phyloP scores from a whole-genome alignment of 1,284 basidiomycete genomes.

The Leccinum subfulvum region DNA sequence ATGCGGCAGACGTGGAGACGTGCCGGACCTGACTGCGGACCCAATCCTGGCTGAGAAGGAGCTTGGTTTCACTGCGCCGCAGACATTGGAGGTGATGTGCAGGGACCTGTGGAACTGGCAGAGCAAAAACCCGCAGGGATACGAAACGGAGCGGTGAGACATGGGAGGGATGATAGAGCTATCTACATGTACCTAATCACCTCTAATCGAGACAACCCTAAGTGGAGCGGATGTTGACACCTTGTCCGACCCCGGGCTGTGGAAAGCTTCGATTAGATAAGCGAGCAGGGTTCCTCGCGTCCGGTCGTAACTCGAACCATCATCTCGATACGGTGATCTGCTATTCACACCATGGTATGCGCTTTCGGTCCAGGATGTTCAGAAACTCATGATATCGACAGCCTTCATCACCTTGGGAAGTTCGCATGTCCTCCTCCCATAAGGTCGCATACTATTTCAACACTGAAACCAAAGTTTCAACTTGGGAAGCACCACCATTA shows the following conservation, averaged over 20 bases:
- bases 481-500: constrained; percentile 70
- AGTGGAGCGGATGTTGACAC: neutral
- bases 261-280: constrained; percentile 21
- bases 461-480: constrained; percentile 64
- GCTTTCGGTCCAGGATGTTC: neutral
- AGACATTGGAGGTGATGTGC: constrained; percentile 87
- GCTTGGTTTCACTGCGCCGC: constrained; percentile 87
- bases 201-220: constrained; percentile 7
- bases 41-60: constrained; percentile 90
- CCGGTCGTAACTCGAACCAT: neutral
- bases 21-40: constrained; percentile 95
- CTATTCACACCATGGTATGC: constrained; percentile 23
- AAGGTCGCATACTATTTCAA: constrained; percentile 91
- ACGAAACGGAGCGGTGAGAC: constrained; percentile 33
- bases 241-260: neutral
- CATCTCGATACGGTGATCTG: constrained; percentile 16
- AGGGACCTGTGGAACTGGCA: constrained; percentile 94
- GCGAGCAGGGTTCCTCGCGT: neutral
- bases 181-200: constrained; percentile 23
- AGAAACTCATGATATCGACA: constrained; percentile 19
- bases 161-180: neutral
- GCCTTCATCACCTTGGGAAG: constrained; percentile 59
- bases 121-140: constrained; percentile 78
- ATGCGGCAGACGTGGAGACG: constrained; percentile 80
- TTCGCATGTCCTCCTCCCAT: constrained; percentile 81